Percentiles rank a stretch among this genome's conserved stretches.
These are phyloP conservation scores for Xylaria polymorpha DNA, from an alignment of 2,329 filamentous ascomycete genomes.

Conservation along the genomic window DNA sequence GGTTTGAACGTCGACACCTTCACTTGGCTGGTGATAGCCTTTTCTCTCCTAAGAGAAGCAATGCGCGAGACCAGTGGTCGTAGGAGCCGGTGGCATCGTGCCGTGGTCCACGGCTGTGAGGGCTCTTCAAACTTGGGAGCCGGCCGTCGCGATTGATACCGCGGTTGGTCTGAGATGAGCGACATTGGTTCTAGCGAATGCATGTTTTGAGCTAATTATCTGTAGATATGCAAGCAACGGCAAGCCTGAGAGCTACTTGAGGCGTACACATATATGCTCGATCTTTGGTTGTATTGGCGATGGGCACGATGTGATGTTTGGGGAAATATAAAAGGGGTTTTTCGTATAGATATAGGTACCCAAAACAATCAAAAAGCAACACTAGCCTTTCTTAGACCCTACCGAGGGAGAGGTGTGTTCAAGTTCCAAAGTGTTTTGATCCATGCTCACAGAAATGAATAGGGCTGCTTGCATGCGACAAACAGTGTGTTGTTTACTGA, in stretches of 20 bases:
- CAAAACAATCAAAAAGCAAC: conserved; percentile 17
- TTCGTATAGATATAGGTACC: conserved; percentile 10
- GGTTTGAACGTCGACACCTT: conserved; percentile 10
- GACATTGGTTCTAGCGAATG: conserved; percentile 34
- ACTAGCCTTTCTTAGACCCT: background rate
- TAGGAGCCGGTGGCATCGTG: conserved; percentile 57
- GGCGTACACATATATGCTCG: conserved; percentile 12
- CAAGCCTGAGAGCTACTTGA: conserved; percentile 20
- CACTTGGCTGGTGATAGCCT: conserved; percentile 20
- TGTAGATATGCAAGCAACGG: conserved; percentile 6
- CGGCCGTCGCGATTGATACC: conserved; percentile 40
- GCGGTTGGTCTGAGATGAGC: conserved; percentile 36
- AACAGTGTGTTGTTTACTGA: conserved; percentile 45
- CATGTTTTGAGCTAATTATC: conserved; percentile 21
- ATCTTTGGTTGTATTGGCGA: conserved; percentile 9
- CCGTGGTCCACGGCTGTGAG: conserved; percentile 54
- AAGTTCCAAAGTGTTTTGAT: conserved; percentile 3
- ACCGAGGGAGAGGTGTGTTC: conserved; percentile 4
- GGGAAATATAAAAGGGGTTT: background rate
- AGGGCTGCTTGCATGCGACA: background rate
- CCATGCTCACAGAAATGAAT: conserved; percentile 10
- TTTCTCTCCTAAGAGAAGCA: conserved; percentile 53
- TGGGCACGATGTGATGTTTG: background rate
- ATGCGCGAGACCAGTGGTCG: conserved; percentile 58
- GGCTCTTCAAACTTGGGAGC: conserved; percentile 37